phyloP scores from a whole-genome alignment of 495 filamentous ascomycete species.

The Podospora anserina region DNA sequence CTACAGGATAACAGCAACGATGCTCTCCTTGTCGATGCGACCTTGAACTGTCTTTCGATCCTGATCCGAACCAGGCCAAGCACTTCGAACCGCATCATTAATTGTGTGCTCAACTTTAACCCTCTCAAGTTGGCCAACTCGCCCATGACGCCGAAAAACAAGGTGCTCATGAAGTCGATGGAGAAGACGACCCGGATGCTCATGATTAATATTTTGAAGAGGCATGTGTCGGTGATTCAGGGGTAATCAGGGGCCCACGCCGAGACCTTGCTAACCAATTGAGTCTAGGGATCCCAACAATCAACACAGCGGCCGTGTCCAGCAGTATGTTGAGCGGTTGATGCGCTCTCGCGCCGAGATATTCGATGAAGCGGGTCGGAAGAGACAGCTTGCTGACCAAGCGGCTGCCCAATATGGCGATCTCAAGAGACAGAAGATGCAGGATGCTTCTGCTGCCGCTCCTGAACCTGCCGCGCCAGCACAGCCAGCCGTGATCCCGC shows the following conservation, averaged over 20 bases:
- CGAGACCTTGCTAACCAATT: background rate
- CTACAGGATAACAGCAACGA: conserved; percentile 89
- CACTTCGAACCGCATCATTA: conserved; percentile 79
- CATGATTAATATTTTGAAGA: conserved; percentile 73
- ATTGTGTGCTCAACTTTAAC: conserved; percentile 84
- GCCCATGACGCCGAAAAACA: conserved; percentile 72
- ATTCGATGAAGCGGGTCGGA: conserved; percentile 72
- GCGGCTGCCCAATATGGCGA: conserved; percentile 55
- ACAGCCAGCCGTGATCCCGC: conserved; percentile 53
- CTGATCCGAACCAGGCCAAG: conserved; percentile 76
- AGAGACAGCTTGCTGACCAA: conserved; percentile 68
- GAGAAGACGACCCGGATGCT: conserved; percentile 84
- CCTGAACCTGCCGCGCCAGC: background rate
- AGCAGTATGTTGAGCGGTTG: conserved; percentile 76
- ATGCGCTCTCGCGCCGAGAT: conserved; percentile 69
- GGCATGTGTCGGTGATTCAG: conserved; percentile 46
- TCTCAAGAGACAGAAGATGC: conserved; percentile 40
- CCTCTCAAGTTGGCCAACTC: conserved; percentile 73
- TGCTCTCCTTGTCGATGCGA: conserved; percentile 85
- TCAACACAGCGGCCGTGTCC: conserved; percentile 65
- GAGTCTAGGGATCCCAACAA: conserved; percentile 63
- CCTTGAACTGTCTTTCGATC: conserved; percentile 78
- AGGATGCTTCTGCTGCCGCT: conserved; percentile 26
- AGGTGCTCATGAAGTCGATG: conserved; percentile 85
- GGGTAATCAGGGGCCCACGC: background rate